Conservation (phyloP, 2,329 filamentous ascomycete genomes). For the Trichoderma sp. region DNA sequence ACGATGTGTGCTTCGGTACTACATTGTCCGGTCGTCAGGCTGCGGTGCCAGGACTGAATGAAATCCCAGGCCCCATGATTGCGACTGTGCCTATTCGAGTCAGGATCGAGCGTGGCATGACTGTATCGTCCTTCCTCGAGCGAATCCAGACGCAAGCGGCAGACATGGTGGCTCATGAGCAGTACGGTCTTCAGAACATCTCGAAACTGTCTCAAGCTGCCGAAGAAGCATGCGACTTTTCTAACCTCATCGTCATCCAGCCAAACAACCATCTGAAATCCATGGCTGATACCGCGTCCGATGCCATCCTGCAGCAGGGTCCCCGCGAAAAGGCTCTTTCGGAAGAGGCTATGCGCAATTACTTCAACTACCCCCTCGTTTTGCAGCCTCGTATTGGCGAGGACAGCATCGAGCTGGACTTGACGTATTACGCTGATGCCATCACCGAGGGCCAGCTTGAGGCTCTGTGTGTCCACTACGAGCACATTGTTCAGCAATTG, state of each 20-base stretch:
- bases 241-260: slow-evolving; percentile 25
- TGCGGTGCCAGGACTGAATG: slow-evolving; percentile 16
- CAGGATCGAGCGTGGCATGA: slow-evolving; percentile 21
- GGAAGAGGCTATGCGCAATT: slow-evolving; percentile 28
- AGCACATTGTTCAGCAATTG: slow-evolving; percentile 29
- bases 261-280: slow-evolving; percentile 17
- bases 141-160: slow-evolving; percentile 17
- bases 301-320: slow-evolving; percentile 24
- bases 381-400: slow-evolving; percentile 26
- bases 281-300: slow-evolving; percentile 16
- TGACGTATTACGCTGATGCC: slow-evolving; percentile 27
- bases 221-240: slow-evolving; percentile 23
- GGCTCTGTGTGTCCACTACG: slow-evolving; percentile 29
- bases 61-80: slow-evolving; percentile 23
- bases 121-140: slow-evolving; percentile 4
- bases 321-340: slow-evolving; percentile 20
- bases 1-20: slow-evolving; percentile 26
- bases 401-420: slow-evolving; percentile 24
- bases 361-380: slow-evolving; percentile 32
- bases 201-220: slow-evolving; percentile 16
- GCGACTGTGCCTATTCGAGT: slow-evolving; percentile 28
- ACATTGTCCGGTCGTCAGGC: slow-evolving; percentile 27
- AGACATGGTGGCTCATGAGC: slow-evolving; percentile 25
- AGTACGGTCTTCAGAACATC: slow-evolving; percentile 27
- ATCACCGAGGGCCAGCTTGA: slow-evolving; percentile 23